Evolutionary conservation across 1,284 basidiomycete genomes (phyloP), one percentile per base, ranked within the genome.

Genomic region (Apiotrichum mycotoxinovorans): DNA sequence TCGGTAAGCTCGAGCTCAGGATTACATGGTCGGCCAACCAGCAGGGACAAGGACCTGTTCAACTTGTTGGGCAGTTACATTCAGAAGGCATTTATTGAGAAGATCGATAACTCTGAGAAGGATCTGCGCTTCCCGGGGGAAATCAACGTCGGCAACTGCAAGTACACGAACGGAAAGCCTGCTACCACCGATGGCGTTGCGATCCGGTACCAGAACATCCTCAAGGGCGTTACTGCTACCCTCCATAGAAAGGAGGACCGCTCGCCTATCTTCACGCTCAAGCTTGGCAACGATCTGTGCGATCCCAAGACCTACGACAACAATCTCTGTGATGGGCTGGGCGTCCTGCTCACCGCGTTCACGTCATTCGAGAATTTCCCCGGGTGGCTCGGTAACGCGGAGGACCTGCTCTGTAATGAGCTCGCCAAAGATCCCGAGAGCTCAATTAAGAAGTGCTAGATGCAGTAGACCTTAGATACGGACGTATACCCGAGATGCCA

Each of bases 271-370:
- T 38, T 38, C 8, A 38, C 37, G 3, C 37, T 38, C 37, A 38
- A 38, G 37, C 8, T 18, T n/a, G 8, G 2, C 18, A n/a, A 17
- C 37, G 37, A 8, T 18, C 8, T 38, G 17, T 38, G 37, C 17
- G 17, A 41, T 23, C 26, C 49, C 40, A n/a, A 50, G 49, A 15
- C 49, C 37, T 25, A 46, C 25, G 10, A 20, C 11, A 20, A 33
- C 46, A 18, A 17, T n/a, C n/a, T 27, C 22, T 46, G 34, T 17
- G 34, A 35, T 17, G 3, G 3, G 12, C 34, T 35, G 34, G 34
- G 17, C 35, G n/a, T 14, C 40, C 5, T 4, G 50, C 60, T 48
- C 33, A 67, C 73, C 56, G 66, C 18, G 66, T 63, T 26, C 66
- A 67, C 0, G 87, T n/a, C n/a, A n/a, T n/a, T n/a, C n/a, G n/a